phyloP scores from a whole-genome alignment of 768 basidiomycete species.

The Tremella mesenterica region DNA sequence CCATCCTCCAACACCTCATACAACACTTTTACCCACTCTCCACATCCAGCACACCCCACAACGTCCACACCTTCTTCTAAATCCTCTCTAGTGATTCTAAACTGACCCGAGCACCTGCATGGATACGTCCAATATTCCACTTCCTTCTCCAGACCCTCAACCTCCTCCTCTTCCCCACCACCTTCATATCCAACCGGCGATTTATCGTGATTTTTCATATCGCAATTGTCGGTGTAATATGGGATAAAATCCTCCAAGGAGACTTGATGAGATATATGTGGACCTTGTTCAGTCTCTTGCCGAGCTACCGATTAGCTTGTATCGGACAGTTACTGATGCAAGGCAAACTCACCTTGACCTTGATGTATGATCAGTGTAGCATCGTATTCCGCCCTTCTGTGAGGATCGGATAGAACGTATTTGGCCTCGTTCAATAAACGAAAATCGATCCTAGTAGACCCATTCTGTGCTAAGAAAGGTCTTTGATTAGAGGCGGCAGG shows the following conservation, averaged over 20 bases:
- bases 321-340: not conserved
- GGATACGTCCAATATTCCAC: conserved; percentile 42
- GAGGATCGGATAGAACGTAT: conserved; percentile 19
- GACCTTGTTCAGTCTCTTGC: not conserved
- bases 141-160: conserved; percentile 19
- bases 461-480: not conserved
- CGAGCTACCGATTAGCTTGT: not conserved
- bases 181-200: not conserved
- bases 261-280: conserved; percentile 9
- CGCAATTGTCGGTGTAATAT: not conserved
- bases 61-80: conserved; percentile 45
- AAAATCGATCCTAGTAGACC: conserved; percentile 10
- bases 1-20: conserved; percentile 43
- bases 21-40: conserved; percentile 45
- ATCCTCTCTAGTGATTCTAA: conserved; percentile 37
- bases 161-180: not conserved
- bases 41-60: conserved; percentile 46
- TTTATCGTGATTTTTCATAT: not conserved
- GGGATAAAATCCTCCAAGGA: conserved; percentile 7
- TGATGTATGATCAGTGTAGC: not conserved
- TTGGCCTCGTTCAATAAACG: conserved; percentile 33
- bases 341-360: not conserved
- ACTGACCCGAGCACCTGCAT: conserved; percentile 43
- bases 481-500: not conserved
- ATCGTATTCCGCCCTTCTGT: conserved; percentile 13